A percentile compares a stretch with the other conserved stretches of the same genome.
Evolutionary conservation across 306 rosid genomes (phyloP).

Genomic region (Parietaria judaica): DNA sequence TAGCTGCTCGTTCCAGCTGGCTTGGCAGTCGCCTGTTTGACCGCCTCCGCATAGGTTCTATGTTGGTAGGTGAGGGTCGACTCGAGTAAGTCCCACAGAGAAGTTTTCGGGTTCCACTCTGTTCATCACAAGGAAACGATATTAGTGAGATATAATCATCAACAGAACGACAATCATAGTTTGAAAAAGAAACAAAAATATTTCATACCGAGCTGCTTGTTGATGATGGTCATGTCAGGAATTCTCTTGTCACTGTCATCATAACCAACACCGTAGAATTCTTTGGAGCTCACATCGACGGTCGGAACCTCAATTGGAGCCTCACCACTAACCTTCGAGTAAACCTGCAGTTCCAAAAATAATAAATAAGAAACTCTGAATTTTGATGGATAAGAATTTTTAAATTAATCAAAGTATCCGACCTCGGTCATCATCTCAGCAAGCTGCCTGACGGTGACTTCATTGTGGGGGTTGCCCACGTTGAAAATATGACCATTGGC

Average conservation of each 20-base stretch:
- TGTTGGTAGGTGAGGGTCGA: conserved; percentile 93
- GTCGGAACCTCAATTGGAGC: conserved; percentile 51
- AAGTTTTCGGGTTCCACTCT: conserved; percentile 93
- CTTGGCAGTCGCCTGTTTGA: conserved; percentile 59
- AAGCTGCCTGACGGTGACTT: conserved; percentile 93
- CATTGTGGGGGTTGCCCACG: conserved; percentile 94
- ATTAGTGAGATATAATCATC: conserved; percentile 6
- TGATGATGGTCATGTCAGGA: conserved; percentile 92
- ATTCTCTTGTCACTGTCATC: conserved; percentile 94
- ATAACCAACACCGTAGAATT: conserved; percentile 86
- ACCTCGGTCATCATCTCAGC: conserved; percentile 93
- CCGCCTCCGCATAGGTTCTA: conserved; percentile 79
- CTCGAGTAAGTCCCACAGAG: conserved; percentile 86
- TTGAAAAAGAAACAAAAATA: not conserved
- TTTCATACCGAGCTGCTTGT: conserved; percentile 68
- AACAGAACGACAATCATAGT: not conserved
- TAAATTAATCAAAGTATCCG: not conserved
- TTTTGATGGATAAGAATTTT: not conserved
- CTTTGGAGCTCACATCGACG: conserved; percentile 72
- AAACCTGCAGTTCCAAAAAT: conserved; percentile 43
- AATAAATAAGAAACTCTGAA: not conserved
- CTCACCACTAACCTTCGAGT: conserved; percentile 74
- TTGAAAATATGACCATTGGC: conserved; percentile 86
- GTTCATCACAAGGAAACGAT: conserved; percentile 2
- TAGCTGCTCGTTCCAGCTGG: conserved; percentile 41